Conservation (phyloP, 1,139 yeast genomes). For the Lodderomyces parapsilosis region DNA sequence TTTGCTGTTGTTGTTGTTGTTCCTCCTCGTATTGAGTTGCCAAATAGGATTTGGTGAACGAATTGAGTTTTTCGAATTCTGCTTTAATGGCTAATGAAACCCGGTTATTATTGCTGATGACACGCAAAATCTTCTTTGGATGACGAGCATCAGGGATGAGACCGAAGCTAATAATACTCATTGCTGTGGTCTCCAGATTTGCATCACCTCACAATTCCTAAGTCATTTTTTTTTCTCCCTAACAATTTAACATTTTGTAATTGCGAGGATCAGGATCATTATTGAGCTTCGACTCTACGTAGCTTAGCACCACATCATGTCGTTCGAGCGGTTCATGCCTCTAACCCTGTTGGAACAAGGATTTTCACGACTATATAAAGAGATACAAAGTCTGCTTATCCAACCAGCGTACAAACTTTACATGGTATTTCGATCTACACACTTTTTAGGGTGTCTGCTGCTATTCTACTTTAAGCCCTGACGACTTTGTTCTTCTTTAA, state of each 20-base stretch:
- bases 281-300: too few species aligned
- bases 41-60: conserved; percentile 14
- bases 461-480: neutral
- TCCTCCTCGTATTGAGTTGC: conserved; percentile 8
- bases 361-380: too few species aligned
- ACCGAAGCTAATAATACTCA: conserved; percentile 17
- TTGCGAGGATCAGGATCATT: too few species aligned
- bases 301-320: too few species aligned
- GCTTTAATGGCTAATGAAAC: conserved; percentile 13
- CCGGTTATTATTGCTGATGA: conserved; percentile 16
- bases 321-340: too few species aligned
- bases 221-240: too few species aligned
- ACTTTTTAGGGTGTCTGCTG: too few species aligned
- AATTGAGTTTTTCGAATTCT: conserved; percentile 13
- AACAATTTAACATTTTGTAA: too few species aligned
- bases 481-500: conserved; percentile 18
- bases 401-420: too few species aligned
- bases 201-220: neutral
- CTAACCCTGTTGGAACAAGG: too few species aligned
- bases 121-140: conserved; percentile 12
- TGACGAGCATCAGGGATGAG: conserved; percentile 12
- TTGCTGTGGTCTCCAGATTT: conserved; percentile 12
- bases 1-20: conserved; percentile 15
- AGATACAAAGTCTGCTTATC: too few species aligned
- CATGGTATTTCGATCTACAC: too few species aligned